phyloP scores from a whole-genome alignment of 345 rosid genomes.

The Abelmoschus esculentus region DNA sequence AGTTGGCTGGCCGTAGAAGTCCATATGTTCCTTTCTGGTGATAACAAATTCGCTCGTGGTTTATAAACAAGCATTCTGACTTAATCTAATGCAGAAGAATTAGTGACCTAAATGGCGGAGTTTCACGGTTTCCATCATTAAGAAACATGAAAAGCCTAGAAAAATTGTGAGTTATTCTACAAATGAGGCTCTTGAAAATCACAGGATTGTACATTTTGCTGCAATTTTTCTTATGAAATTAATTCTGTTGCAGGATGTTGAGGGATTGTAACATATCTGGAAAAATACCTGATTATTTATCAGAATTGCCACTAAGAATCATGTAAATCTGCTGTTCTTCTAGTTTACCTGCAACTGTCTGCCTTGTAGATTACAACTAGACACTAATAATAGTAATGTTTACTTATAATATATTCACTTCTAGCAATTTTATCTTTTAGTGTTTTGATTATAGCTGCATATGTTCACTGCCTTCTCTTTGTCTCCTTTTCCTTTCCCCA shows the following conservation, averaged over 20 bases:
- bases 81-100: constrained; percentile 35
- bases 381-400: not conserved
- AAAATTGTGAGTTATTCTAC: constrained; percentile 29
- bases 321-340: constrained; percentile 17
- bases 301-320: constrained; percentile 5
- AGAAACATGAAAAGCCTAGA: constrained; percentile 18
- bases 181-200: not conserved
- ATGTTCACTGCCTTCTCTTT: not conserved
- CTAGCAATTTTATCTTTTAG: not conserved
- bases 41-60: not conserved
- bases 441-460: not conserved
- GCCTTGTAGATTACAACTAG: not conserved
- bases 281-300: constrained; percentile 18
- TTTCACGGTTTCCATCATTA: constrained; percentile 30
- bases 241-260: constrained; percentile 29
- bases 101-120: constrained; percentile 35
- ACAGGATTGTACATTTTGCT: not conserved
- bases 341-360: not conserved
- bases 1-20: constrained; percentile 17
- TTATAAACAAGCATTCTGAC: not conserved
- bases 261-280: constrained; percentile 30
- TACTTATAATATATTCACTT: not conserved
- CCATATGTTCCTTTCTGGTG: not conserved
- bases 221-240: not conserved
- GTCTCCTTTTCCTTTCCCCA: no score